Conservation (phyloP, 208 protist genomes). For the Leishmania aethiopica region DNA sequence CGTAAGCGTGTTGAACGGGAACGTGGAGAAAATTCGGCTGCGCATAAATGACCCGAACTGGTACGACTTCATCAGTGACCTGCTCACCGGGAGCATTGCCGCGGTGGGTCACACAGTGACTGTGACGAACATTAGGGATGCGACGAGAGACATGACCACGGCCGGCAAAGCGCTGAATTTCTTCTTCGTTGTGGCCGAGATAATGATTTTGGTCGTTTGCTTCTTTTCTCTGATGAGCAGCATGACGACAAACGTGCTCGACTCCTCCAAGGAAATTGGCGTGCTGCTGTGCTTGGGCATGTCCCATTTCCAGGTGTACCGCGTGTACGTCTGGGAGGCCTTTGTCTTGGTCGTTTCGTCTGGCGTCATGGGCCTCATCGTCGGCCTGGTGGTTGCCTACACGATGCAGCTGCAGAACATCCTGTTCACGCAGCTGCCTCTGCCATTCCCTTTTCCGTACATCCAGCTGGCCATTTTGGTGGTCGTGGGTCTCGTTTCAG, state of each 20-base stretch:
- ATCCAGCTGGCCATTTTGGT: conserved; percentile 63
- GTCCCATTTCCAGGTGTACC: conserved; percentile 65
- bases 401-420: conserved; percentile 91
- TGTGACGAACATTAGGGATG: conserved; percentile 19
- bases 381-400: conserved; percentile 89
- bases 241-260: conserved; percentile 93
- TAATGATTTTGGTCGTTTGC: conserved; percentile 92
- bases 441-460: conserved; percentile 93
- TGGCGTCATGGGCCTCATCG: conserved; percentile 89
- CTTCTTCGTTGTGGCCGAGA: conserved; percentile 92
- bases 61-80: conserved; percentile 10
- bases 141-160: conserved; percentile 30
- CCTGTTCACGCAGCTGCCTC: conserved; percentile 90
- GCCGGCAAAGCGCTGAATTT: conserved; percentile 77
- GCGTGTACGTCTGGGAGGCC: conserved; percentile 96
- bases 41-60: neutral
- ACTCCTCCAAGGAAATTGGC: conserved; percentile 96
- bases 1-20: conserved; percentile 23
- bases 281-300: conserved; percentile 93
- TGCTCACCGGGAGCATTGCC: conserved; percentile 4
- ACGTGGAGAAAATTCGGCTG: conserved; percentile 1
- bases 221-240: conserved; percentile 95
- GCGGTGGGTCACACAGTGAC: neutral
- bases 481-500: conserved; percentile 44
- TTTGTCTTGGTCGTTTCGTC: conserved; percentile 93